Evolutionary conservation across 2,329 filamentous ascomycete genomes (phyloP), one percentile per base, ranked within the genome.

Genomic region (Monilinia laxa): DNA sequence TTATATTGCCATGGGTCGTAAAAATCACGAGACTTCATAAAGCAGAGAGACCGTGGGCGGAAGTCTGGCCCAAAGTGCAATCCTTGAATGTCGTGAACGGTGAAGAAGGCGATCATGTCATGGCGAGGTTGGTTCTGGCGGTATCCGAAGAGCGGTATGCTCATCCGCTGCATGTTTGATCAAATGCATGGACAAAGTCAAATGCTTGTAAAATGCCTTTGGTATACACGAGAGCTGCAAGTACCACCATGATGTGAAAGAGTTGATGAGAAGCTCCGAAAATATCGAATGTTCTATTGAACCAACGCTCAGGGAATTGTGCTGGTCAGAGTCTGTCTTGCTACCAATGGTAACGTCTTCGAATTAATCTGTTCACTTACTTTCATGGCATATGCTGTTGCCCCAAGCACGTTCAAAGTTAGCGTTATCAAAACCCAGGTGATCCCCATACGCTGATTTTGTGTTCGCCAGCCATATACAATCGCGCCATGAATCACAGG

Each of bases 211-310:
- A 51, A 45, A 81, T 74, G 12, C 76, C 79, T 57, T 72, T 70
- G 23, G 75, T 75, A 60, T 79, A 79, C 4, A 76, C 73, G 20
- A 81, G 66, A 0, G 77, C 79, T 2, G 80, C 82, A 14, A 78
- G 72, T 23, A 83, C 72, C 18, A 83, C 81, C 68, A 80, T 75
- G 2, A 82, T 68, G 67, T 84, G 82, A 74, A 84, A 80, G 28
- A 82, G 72, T 72, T 84, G 80, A 71, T 84, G 82, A 65, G 80
- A 82, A 1, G 80, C 77, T 1, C 81, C 81, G 25, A 80, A 75
- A 1, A 83, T 71, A 67, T 84, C 82, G 60, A 83, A 83, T 3
- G 66, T 74, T 18, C 76, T 75, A 3, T 79, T 80, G 52, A 74
- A 79, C 75, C 78, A 80, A 59, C 74, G 74, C 70, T 83, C 81